Conservation (phyloP, 257 asterid species). For the Solanum pennellii region DNA sequence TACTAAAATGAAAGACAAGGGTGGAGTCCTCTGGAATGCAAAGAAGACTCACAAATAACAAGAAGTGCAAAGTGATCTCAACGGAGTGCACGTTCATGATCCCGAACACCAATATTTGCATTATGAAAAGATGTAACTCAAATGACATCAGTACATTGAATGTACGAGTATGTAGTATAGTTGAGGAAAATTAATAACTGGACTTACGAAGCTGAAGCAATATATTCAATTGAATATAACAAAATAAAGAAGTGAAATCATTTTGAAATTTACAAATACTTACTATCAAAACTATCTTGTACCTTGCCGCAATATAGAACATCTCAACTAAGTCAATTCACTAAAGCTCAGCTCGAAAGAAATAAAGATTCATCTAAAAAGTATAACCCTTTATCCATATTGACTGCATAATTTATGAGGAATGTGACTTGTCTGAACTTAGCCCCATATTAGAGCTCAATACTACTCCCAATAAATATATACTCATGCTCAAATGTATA, state of each 20-base stretch:
- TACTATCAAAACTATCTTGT: no score
- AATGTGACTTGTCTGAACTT: no score
- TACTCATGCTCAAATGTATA: no score
- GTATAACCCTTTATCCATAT: no score
- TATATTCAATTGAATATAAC: not conserved
- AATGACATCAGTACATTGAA: not conserved
- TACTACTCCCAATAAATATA: not conserved
- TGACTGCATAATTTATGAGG: not conserved
- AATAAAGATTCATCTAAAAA: not conserved
- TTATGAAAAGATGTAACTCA: no score
- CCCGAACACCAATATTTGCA: not conserved
- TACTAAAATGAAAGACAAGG: not conserved
- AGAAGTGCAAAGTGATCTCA: not conserved
- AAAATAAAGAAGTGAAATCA: no score
- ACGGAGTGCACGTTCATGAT: not conserved
- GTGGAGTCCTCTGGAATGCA: not conserved
- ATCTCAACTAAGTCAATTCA: not conserved
- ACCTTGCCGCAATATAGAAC: no score
- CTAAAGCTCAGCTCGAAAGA: no score
- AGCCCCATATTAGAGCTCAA: not conserved
- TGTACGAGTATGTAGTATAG: not conserved
- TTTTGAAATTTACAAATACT: no score
- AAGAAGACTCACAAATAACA: not conserved
- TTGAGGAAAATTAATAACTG: no score
- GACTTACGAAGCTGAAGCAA: not conserved